Evolutionary conservation across 2,329 filamentous ascomycete species (phyloP).

Genomic region (Exophiala sideris): DNA sequence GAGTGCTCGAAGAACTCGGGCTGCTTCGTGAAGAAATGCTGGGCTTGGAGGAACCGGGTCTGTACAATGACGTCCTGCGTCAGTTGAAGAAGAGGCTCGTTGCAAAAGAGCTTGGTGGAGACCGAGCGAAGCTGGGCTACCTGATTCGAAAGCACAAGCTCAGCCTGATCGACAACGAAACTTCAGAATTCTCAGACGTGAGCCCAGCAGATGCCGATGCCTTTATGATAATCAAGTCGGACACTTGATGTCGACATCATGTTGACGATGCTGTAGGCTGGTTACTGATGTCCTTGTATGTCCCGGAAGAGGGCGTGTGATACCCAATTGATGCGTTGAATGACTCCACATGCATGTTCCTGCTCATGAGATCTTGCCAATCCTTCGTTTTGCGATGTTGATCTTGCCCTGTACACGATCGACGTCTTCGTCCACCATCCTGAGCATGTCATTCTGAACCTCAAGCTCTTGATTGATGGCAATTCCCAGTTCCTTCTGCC

Average conservation of each 20-base stretch:
- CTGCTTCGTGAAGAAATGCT: slow-evolving; percentile 76
- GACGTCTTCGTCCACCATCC: slow-evolving; percentile 57
- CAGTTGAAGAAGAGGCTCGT: slow-evolving; percentile 70
- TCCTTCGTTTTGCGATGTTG: slow-evolving; percentile 46
- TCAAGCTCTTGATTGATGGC: slow-evolving; percentile 61
- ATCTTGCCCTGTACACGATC: slow-evolving; percentile 47
- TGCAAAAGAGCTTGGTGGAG: slow-evolving; percentile 67
- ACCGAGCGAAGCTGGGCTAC: slow-evolving; percentile 81
- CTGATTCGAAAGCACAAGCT: slow-evolving; percentile 63
- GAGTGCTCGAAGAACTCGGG: slow-evolving; percentile 70
- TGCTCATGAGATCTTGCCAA: slow-evolving; percentile 45
- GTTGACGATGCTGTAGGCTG: background rate
- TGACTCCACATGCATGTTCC: background rate
- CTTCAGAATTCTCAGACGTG: slow-evolving; percentile 5
- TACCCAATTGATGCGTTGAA: slow-evolving; percentile 6
- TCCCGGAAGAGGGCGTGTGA: background rate
- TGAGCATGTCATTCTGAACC: slow-evolving; percentile 60
- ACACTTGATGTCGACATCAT: background rate
- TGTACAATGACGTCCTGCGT: slow-evolving; percentile 73
- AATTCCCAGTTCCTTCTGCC: slow-evolving; percentile 61
- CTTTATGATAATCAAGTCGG: slow-evolving; percentile 12
- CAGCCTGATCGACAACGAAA: slow-evolving; percentile 58
- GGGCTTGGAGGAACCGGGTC: slow-evolving; percentile 67
- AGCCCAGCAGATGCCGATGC: slow-evolving; percentile 10
- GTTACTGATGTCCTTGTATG: background rate